Conservation (phyloP, 2,329 filamentous ascomycete genomes). For the Hansfordia pulvinata region DNA sequence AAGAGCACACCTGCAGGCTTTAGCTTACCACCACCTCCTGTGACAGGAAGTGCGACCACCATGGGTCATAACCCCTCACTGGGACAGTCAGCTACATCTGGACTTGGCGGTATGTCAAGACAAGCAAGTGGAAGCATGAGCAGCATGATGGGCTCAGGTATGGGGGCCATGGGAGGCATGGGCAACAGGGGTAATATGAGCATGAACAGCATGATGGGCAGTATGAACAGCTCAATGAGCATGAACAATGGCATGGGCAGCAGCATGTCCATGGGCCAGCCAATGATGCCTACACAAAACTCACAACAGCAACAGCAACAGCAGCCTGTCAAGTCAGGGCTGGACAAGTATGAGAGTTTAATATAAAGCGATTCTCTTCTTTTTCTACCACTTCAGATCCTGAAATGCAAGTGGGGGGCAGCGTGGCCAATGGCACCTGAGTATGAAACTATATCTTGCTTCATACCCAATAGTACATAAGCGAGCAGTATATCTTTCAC, state of each 20-base stretch:
- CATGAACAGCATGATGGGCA: constrained; percentile 9
- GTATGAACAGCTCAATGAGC: constrained; percentile 7
- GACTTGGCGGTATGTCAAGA: constrained; percentile 7
- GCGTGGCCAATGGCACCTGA: no score
- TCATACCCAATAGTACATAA: no score
- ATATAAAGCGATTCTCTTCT: no score
- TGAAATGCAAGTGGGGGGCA: no score
- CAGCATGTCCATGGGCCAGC: constrained; percentile 12
- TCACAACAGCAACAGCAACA: constrained; percentile 19
- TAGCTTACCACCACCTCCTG: constrained; percentile 31
- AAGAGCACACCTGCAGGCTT: constrained; percentile 23
- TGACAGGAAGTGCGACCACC: no score
- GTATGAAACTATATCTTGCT: no score
- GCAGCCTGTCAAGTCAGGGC: constrained; percentile 29
- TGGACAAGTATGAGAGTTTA: constrained; percentile 58
- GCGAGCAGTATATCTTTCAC: no score
- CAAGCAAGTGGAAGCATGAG: no score
- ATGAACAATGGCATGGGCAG: constrained; percentile 7
- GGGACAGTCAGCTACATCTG: constrained; percentile 1
- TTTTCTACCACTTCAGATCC: no score
- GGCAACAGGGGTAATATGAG: constrained; percentile 12
- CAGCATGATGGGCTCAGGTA: constrained; percentile 10
- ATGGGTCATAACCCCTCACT: no score
- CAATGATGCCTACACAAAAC: no score
- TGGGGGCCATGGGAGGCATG: constrained; percentile 7